Evolutionary conservation across 169 alveolate genomes (phyloP), one percentile per base, ranked within the genome.

Genomic region (Plasmodium ovale): DNA sequence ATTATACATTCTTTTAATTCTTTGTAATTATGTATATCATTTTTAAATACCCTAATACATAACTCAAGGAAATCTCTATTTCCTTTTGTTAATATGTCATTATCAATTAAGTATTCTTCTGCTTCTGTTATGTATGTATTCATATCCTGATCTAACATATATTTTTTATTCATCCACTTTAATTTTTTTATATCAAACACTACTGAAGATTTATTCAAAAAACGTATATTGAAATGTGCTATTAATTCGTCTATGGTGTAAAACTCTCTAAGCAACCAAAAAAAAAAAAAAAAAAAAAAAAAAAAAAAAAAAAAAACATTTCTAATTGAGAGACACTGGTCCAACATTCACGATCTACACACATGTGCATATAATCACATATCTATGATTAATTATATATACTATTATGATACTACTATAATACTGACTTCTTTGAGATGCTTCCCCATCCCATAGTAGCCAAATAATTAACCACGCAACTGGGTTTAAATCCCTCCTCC

Each of bases 381-480:
- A 21, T 21, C n/a, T 0, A 10, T 19, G 65, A n/a, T 21, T 54
- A 21, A 16, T 25, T 47, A 62, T 56, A 6, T 42, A 10, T 42
- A 47, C 54, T 9, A 14, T 27, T 42, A 16, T 10, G 4, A 10
- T 1, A 72, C 25, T 59, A 31, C 21, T 72, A 35, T 60, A 19
- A 35, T 10, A 29, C 73, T 64, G n/a, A 79, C 89, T 64, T 79
- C n/a, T 39, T 79, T 2, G 89, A 65, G 14, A 59, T 31, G 54
- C 84, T 64, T 6, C 89, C 71, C 89, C 89, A 79, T 49, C 89
- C 89, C 16, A 79, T 39, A 29, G 89, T 79, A 19, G 65, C 79
- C 47, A 79, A 53, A 58, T 79, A 79, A 69, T 79, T 79, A 79
- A 79, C 54, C 21, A 79, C 74, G 49, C 89, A 79, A 1, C 65